phyloP scores from a whole-genome alignment of 2,329 filamentous ascomycete genomes.

The Capronia epimyces region DNA sequence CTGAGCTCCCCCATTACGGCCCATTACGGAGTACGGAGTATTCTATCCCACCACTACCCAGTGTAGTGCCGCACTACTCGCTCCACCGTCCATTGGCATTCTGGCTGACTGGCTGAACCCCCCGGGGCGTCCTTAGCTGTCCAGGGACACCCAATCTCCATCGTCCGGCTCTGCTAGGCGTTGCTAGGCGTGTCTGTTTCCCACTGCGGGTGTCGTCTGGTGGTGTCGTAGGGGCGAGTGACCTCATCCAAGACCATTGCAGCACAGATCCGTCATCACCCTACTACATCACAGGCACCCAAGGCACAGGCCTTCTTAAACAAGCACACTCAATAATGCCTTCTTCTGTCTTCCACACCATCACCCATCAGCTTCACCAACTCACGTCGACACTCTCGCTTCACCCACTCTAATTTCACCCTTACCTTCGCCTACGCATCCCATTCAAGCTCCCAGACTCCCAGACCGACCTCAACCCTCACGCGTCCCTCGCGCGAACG shows the following conservation, averaged over 20 bases:
- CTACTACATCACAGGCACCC: constrained; percentile 14
- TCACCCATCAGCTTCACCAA: neutral
- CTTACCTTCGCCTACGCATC: neutral
- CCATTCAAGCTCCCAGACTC: neutral
- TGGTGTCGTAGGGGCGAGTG: constrained; percentile 7
- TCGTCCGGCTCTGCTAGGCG: neutral
- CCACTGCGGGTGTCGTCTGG: neutral
- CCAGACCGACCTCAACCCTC: neutral
- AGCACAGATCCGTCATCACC: neutral
- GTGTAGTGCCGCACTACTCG: too few relatives aligned
- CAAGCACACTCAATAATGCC: neutral
- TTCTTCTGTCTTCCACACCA: constrained; percentile 8
- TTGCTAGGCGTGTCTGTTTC: neutral
- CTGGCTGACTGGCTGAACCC: too few relatives aligned
- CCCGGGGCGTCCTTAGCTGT: too few relatives aligned
- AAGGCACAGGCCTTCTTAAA: too few relatives aligned
- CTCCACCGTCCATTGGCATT: neutral
- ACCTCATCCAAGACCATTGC: constrained; percentile 14
- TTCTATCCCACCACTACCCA: too few relatives aligned
- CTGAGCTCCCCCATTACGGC: too few relatives aligned
- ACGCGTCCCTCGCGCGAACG: neutral
- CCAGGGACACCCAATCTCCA: neutral
- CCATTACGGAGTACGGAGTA: neutral
- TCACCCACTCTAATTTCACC: too few relatives aligned
- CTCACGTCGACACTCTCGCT: neutral